Evolutionary conservation across 2,329 filamentous ascomycete species (phyloP).

Genomic region (Diaporthe nobilis): DNA sequence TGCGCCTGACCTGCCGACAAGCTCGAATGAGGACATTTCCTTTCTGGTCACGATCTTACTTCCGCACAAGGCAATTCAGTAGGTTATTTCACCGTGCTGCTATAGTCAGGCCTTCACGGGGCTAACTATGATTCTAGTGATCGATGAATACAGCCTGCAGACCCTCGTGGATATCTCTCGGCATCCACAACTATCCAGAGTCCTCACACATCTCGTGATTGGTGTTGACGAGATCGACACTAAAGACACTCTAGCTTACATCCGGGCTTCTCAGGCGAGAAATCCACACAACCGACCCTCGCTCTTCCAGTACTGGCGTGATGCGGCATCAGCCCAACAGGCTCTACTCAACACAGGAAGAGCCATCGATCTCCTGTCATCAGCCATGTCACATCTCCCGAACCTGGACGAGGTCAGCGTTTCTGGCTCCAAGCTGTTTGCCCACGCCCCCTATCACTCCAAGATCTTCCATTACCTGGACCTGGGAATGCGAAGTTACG

Average conservation of each 20-base stretch:
- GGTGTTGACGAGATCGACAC: not conserved
- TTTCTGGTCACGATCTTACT: not conserved
- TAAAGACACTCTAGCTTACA: not conserved
- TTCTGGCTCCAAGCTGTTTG: not conserved
- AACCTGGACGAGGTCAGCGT: not conserved
- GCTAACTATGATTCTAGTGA: not conserved
- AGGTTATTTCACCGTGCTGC: not conserved
- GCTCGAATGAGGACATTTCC: not conserved
- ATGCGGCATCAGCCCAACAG: not conserved
- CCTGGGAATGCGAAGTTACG: not conserved
- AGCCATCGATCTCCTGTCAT: not conserved
- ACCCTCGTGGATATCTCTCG: not conserved
- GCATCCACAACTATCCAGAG: not conserved
- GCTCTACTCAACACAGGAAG: not conserved
- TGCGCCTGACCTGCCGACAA: not conserved
- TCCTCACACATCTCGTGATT: not conserved
- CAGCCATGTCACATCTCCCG: not conserved
- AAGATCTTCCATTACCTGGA: not conserved
- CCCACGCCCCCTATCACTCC: fast-evolving
- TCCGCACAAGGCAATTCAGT: not conserved
- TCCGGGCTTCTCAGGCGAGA: not conserved
- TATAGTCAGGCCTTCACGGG: fast-evolving
- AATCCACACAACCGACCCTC: not conserved
- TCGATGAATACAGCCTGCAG: not conserved
- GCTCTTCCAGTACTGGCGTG: not conserved